Conservation (phyloP, 176 grass and related monocot genomes). For the Thalia dealbata region DNA sequence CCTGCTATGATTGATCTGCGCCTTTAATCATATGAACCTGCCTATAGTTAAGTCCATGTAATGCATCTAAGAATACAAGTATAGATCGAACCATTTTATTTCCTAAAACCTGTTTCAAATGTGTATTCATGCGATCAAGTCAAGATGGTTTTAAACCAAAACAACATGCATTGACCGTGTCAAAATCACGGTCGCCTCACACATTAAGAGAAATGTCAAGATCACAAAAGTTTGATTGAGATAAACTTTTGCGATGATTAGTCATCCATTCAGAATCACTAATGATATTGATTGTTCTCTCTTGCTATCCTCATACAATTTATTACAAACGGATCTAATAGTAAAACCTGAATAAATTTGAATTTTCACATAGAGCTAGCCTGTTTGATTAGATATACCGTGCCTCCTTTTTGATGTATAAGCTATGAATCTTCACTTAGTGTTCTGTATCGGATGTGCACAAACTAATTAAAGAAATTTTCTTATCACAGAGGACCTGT, state of each 20-base stretch:
- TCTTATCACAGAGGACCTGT: slow-evolving; percentile 45
- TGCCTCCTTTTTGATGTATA: background rate
- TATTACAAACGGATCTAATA: background rate
- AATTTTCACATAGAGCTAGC: background rate
- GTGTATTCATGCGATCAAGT: no score
- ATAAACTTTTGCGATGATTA: no score
- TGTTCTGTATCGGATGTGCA: background rate
- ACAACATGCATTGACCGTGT: no score
- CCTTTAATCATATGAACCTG: background rate
- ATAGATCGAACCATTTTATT: no score
- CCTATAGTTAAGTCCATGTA: background rate
- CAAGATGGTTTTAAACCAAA: no score
- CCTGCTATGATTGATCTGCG: background rate
- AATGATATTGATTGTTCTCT: background rate
- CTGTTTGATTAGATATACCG: background rate
- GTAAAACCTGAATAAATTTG: background rate
- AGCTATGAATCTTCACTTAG: no score
- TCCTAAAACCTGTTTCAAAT: no score
- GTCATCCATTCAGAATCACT: no score
- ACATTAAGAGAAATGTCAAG: no score
- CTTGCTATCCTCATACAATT: background rate
- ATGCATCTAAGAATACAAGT: background rate
- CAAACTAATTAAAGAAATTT: background rate
- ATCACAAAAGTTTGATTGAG: no score
- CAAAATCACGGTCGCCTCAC: no score